A percentile compares a stretch with the other conserved stretches of the same genome.
Conservation (phyloP, 352 stramenopile genomes). For the Aphanomyces cochlioides region DNA sequence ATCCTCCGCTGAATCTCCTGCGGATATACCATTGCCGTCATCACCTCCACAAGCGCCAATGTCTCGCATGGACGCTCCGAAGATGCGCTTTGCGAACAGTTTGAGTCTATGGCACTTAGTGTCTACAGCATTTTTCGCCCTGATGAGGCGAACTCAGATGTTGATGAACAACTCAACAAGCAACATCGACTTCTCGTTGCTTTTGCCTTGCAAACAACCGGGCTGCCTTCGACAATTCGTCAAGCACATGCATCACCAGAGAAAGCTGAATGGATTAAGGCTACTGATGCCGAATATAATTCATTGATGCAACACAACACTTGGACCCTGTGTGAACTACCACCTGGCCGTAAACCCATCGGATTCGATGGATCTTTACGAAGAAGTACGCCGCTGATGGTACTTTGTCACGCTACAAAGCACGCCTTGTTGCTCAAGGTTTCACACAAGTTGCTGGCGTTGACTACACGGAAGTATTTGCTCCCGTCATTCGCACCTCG, state of each 20-base stretch:
- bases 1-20: too few species aligned
- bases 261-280: background rate
- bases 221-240: background rate
- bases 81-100: too few species aligned
- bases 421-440: slow-evolving; percentile 5
- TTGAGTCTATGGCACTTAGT: background rate
- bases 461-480: background rate
- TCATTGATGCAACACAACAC: background rate
- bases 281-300: slow-evolving; percentile 5
- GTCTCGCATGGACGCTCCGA: too few species aligned
- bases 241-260: background rate
- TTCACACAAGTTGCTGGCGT: slow-evolving; percentile 5
- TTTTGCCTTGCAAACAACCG: background rate
- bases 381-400: slow-evolving; percentile 8
- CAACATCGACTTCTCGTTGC: background rate
- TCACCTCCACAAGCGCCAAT: too few species aligned
- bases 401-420: background rate
- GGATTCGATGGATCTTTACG: background rate
- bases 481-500: too few species aligned
- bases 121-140: background rate
- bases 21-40: too few species aligned
- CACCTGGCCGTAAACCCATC: background rate
- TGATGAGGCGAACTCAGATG: background rate
- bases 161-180: background rate
- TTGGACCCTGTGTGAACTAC: background rate